Percentiles rank a stretch among this genome's conserved stretches.
Conservation (phyloP, 768 basidiomycete species). For the Termitomyces titanicus region DNA sequence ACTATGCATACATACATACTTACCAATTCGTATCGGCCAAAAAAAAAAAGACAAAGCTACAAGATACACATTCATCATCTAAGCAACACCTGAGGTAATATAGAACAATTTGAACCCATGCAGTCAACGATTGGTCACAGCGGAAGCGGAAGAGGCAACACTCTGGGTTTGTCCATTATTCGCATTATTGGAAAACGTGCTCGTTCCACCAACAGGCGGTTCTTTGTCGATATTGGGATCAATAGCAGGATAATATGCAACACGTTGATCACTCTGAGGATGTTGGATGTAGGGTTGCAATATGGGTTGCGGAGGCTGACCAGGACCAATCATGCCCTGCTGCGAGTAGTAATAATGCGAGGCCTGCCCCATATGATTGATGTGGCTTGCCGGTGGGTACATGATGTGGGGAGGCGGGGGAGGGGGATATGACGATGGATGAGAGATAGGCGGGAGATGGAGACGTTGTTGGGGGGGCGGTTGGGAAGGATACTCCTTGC, state of each 20-base stretch:
- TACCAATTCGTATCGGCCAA: not conserved
- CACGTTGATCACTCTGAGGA: slow-evolving; percentile 11
- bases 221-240: slow-evolving; percentile 29
- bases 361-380: slow-evolving; percentile 9
- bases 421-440: slow-evolving; percentile 17
- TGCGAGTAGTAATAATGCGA: slow-evolving; percentile 17
- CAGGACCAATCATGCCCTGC: slow-evolving; percentile 19
- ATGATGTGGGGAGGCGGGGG: slow-evolving; percentile 15
- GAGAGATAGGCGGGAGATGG: slow-evolving; percentile 22
- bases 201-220: slow-evolving; percentile 5
- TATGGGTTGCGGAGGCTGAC: slow-evolving; percentile 19
- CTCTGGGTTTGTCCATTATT: slow-evolving; percentile 1
- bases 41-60: slow-evolving; percentile 4
- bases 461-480: slow-evolving; percentile 15
- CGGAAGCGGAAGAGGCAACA: not conserved
- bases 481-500: slow-evolving; percentile 14
- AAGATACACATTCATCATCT: slow-evolving; percentile 9
- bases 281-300: slow-evolving; percentile 16
- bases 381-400: slow-evolving; percentile 11
- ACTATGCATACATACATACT: slow-evolving; percentile 11
- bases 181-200: not conserved
- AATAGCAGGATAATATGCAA: slow-evolving; percentile 34
- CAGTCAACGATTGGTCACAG: slow-evolving; percentile 5
- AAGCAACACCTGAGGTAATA: not conserved
- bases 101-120: not conserved